Evolutionary conservation across 108 stramenopile genomes (phyloP).

Genomic region (Fragilaria crotonensis): DNA sequence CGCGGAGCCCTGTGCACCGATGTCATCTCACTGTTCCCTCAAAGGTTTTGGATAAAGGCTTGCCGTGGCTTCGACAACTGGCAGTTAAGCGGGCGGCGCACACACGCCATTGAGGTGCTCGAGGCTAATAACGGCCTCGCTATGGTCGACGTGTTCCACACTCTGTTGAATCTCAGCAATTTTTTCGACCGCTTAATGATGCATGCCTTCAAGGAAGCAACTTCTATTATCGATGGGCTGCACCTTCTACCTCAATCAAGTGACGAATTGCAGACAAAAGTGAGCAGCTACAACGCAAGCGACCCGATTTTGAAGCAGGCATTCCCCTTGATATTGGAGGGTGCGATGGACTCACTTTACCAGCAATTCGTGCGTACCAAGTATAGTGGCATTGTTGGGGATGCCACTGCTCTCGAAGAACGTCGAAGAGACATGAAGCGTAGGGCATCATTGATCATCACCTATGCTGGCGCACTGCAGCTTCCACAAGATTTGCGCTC

Average conservation of each 20-base stretch:
- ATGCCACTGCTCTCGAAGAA: constrained; percentile 2
- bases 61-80: constrained; percentile 45
- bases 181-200: constrained; percentile 54
- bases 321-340: constrained; percentile 26
- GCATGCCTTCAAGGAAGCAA: constrained; percentile 45
- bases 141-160: constrained; percentile 49
- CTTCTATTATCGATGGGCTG: constrained; percentile 19
- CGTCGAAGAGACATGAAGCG: constrained; percentile 42
- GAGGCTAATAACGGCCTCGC: constrained; percentile 42
- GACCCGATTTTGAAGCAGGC: constrained; percentile 26
- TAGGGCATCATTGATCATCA: constrained; percentile 54
- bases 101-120: constrained; percentile 25
- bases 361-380: constrained; percentile 13
- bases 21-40: not conserved
- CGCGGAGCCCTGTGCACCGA: not conserved
- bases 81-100: constrained; percentile 23
- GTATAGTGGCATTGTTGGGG: not conserved
- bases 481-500: constrained; percentile 18
- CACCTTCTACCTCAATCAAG: constrained; percentile 29
- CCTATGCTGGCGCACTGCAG: constrained; percentile 55
- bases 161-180: constrained; percentile 52
- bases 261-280: constrained; percentile 28
- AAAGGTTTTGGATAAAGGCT: constrained; percentile 54
- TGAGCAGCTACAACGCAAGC: constrained; percentile 20
- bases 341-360: constrained; percentile 31